These are phyloP conservation scores for Vicia villosa DNA, from an alignment of 306 rosid species.

Conservation along the genomic window DNA sequence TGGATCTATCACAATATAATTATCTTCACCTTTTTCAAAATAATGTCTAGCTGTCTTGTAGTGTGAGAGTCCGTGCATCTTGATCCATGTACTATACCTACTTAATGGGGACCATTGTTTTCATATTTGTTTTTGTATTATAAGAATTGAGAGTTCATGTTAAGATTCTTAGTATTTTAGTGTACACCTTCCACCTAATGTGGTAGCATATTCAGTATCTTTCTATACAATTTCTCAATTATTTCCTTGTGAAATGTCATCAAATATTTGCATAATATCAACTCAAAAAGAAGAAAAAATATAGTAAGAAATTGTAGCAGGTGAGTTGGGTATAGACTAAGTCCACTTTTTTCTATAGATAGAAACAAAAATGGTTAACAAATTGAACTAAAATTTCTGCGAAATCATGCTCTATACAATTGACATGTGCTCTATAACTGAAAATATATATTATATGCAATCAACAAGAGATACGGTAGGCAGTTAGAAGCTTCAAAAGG, in stretches of 20 bases:
- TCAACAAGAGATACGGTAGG: constrained; percentile 41
- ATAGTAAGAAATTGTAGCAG: constrained; percentile 29
- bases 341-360: constrained; percentile 24
- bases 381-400: constrained; percentile 35
- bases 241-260: constrained; percentile 14
- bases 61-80: constrained; percentile 42
- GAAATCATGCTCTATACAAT: constrained; percentile 30
- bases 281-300: background rate
- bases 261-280: background rate
- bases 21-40: constrained; percentile 37
- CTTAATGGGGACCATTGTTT: constrained; percentile 45
- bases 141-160: constrained; percentile 27
- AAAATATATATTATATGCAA: constrained; percentile 22
- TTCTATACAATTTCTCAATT: constrained; percentile 18
- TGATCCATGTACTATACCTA: constrained; percentile 44
- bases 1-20: constrained; percentile 48
- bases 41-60: constrained; percentile 46
- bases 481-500: constrained; percentile 34
- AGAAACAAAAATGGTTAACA: constrained; percentile 39
- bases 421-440: constrained; percentile 42
- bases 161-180: constrained; percentile 34
- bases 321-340: constrained; percentile 44
- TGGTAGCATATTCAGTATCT: constrained; percentile 36
- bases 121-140: constrained; percentile 15
- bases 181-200: constrained; percentile 34